Conservation (phyloP, 1,284 basidiomycete species). For the Coniferiporia weirii region DNA sequence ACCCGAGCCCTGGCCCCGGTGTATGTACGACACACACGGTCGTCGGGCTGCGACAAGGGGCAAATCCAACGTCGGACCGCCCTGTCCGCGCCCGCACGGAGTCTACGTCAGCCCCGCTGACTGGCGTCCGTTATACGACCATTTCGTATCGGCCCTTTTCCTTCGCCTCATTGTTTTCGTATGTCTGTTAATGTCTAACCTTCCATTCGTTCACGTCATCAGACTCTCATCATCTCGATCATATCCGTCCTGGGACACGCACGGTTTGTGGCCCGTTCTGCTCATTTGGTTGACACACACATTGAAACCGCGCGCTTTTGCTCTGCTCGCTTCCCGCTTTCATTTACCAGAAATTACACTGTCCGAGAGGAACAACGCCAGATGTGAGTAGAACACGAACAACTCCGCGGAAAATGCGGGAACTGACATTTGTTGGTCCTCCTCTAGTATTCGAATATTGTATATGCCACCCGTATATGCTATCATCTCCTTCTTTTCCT, state of each 20-base stretch:
- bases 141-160: too few relatives aligned
- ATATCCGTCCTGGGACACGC: neutral
- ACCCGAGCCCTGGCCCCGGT: too few relatives aligned
- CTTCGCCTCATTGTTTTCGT: too few relatives aligned
- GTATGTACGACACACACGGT: too few relatives aligned
- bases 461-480: conserved; percentile 81
- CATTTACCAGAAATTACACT: conserved; percentile 51
- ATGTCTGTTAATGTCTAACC: neutral
- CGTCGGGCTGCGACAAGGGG: too few relatives aligned
- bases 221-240: conserved; percentile 3
- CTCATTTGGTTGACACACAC: neutral
- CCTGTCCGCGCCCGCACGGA: too few relatives aligned
- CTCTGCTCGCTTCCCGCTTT: neutral
- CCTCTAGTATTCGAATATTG: conserved; percentile 58
- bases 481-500: conserved; percentile 86
- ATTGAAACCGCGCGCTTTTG: neutral
- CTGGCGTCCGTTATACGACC: too few relatives aligned
- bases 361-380: conserved; percentile 68
- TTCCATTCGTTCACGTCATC: neutral
- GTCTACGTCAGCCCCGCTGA: too few relatives aligned
- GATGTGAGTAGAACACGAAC: conserved; percentile 43
- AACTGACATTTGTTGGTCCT: neutral
- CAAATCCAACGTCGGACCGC: too few relatives aligned
- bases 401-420: neutral
- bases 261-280: neutral